Evolutionary conservation across 1,284 basidiomycete genomes (phyloP).

Genomic region (Malassezia brasiliensis): DNA sequence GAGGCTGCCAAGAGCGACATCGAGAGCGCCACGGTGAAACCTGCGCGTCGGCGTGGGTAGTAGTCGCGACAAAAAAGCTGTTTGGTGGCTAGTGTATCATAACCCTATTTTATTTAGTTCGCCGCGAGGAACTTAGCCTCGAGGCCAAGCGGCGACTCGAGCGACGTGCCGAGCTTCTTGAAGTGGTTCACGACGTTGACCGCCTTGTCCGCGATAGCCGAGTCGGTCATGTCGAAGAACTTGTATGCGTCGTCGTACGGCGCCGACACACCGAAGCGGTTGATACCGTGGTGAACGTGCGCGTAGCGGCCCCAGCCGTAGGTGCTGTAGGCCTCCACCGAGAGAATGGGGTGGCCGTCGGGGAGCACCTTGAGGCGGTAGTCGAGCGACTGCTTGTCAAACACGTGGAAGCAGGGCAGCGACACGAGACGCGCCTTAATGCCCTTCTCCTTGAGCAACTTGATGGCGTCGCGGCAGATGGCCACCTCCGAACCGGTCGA

Average conservation of each 20-base stretch:
- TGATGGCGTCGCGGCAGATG: slow-evolving; percentile 74
- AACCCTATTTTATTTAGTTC: not conserved
- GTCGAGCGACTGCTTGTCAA: slow-evolving; percentile 69
- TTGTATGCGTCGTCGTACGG: slow-evolving; percentile 78
- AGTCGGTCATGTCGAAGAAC: slow-evolving; percentile 35
- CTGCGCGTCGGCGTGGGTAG: slow-evolving; percentile 1
- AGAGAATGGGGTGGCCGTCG: slow-evolving; percentile 77
- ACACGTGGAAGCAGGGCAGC: slow-evolving; percentile 79
- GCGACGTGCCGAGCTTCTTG: slow-evolving; percentile 64
- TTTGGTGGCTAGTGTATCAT: too few relatives aligned
- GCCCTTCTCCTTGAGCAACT: slow-evolving; percentile 58
- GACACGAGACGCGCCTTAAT: slow-evolving; percentile 74
- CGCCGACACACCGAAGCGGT: slow-evolving; percentile 63
- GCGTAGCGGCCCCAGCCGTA: slow-evolving; percentile 46
- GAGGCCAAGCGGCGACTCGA: slow-evolving; percentile 62
- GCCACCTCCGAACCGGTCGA: slow-evolving; percentile 78
- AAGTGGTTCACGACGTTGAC: slow-evolving; percentile 81
- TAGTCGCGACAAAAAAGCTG: too few relatives aligned
- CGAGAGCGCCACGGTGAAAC: not conserved
- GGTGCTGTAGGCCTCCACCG: slow-evolving; percentile 66
- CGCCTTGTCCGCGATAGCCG: slow-evolving; percentile 67
- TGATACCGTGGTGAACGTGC: slow-evolving; percentile 41
- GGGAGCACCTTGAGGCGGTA: slow-evolving; percentile 77
- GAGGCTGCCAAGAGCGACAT: not conserved
- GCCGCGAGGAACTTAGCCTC: slow-evolving; percentile 16